A percentile compares a stretch with the other conserved stretches of the same genome.
These are phyloP conservation scores for Babesia caballi DNA, from an alignment of 169 alveolate genomes.

Conservation along the genomic window DNA sequence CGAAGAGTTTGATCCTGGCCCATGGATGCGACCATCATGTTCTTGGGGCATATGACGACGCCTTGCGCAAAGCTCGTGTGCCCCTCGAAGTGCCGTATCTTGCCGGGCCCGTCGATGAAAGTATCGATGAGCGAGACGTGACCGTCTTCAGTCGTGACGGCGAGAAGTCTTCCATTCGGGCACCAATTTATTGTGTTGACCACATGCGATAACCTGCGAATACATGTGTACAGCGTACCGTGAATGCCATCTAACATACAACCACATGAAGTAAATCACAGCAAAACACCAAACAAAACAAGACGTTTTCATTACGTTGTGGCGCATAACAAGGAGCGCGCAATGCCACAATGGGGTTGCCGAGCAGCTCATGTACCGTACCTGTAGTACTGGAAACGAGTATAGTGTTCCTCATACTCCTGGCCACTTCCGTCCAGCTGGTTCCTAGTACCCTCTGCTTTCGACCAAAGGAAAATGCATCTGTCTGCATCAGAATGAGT, in stretches of 20 bases:
- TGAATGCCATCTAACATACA: too few species aligned
- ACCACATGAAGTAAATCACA: too few species aligned
- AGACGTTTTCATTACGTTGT: too few species aligned
- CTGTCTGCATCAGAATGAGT: conserved; percentile 40
- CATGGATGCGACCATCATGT: conserved; percentile 82
- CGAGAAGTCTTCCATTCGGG: conserved; percentile 46
- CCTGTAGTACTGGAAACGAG: conserved; percentile 75
- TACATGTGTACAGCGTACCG: not conserved
- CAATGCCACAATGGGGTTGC: not conserved
- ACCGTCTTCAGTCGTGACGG: conserved; percentile 66
- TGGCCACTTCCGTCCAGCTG: conserved; percentile 68
- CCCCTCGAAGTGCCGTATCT: conserved; percentile 77
- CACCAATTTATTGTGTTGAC: conserved; percentile 65
- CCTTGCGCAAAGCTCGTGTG: conserved; percentile 83
- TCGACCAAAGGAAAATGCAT: conserved; percentile 75
- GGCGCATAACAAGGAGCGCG: not conserved
- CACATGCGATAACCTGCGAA: conserved; percentile 50
- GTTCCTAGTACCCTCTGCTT: conserved; percentile 66
- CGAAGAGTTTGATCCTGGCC: conserved; percentile 82
- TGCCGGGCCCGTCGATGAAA: conserved; percentile 50
- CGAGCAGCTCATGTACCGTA: conserved; percentile 1
- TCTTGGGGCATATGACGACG: conserved; percentile 74
- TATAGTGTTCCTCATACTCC: conserved; percentile 79
- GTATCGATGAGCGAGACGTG: conserved; percentile 65
- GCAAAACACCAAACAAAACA: too few species aligned